Evolutionary conservation across 345 rosid genomes (phyloP), one percentile per base, ranked within the genome.

Genomic region (Citrus mangshanensis): DNA sequence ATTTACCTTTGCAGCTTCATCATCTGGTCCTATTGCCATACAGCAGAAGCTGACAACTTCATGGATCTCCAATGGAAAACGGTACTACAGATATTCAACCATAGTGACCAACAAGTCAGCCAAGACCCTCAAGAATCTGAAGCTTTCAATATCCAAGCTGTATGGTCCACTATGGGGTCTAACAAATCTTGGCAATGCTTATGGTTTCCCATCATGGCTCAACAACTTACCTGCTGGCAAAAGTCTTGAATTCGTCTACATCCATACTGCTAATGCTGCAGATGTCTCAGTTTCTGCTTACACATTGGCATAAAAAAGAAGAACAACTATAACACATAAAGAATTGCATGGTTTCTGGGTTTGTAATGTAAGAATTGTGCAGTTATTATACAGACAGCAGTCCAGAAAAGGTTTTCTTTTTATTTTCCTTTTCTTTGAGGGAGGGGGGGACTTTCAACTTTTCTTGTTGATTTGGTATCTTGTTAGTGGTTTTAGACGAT

Each of bases 81-180:
- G 89, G 22, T 96, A 92, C 89, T 85, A 91, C 88, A 89, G 98
- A 81, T 96, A 96, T 79, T 93, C 98, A 21, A 85, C 93, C 22
- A 77, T 79, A 22, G 90, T 96, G 55, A 91, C 91, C 56, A 96
- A 94, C 90, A 94, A 89, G 67, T 93, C 99, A 8, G 77, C 76
- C 5, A 93, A 88, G 88, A 77, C 91, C 25, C 56, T 96, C 46
- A 89, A 85, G 82, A 81, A 86, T 79, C 89, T 96, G 73, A 87
- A 89, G 80, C 88, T 96, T 67, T 89, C 92, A 4, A 89, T 96
- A 60, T 84, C 92, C 58, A 89, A 91, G 80, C 97, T 94, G 67
- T 94, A 93, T 54, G 99, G 98, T 82, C 98, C 99, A 6, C 46
- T 96, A 18, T 96, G 99, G 99, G 99, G 99, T 78, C 87, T 96